Evolutionary conservation across 2,329 filamentous ascomycete species (phyloP).

Genomic region (Apiospora arundinis): DNA sequence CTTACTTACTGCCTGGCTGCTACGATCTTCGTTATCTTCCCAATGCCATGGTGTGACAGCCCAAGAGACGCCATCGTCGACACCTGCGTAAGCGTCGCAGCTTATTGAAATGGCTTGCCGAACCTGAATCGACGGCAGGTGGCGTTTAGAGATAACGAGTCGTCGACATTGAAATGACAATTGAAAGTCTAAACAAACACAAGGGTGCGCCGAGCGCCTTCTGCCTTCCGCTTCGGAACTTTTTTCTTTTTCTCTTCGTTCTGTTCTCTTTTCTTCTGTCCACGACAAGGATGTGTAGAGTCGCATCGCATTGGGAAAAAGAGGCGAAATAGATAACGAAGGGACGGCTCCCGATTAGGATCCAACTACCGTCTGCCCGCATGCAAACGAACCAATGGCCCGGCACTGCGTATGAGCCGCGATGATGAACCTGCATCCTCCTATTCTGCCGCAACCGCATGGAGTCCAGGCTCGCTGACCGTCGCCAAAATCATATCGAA

Average conservation of each 20-base stretch:
- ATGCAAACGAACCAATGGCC: slow-evolving; percentile 13
- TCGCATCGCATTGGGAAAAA: slow-evolving; percentile 1
- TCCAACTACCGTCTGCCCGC: not conserved
- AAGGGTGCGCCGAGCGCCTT: not conserved
- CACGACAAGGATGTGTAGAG: not conserved
- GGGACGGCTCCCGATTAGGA: not conserved
- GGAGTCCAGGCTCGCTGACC: not conserved
- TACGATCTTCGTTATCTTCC: not conserved
- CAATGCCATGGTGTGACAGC: slow-evolving; percentile 11
- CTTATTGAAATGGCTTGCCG: not conserved
- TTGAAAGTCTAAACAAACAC: not conserved
- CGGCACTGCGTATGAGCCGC: slow-evolving; percentile 15
- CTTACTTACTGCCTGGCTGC: not conserved
- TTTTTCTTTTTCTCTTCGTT: not conserved
- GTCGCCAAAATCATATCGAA: not conserved
- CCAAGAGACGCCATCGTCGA: slow-evolving; percentile 2
- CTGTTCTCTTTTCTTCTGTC: not conserved
- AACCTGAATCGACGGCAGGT: not conserved
- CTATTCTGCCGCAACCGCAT: slow-evolving; percentile 15
- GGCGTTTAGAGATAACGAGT: not conserved
- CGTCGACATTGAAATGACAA: not conserved
- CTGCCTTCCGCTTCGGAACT: not conserved
- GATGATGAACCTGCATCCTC: slow-evolving; percentile 14
- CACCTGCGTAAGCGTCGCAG: not conserved
- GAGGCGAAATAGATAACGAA: not conserved